phyloP scores from a whole-genome alignment of 2,329 filamentous ascomycete genomes.

The Dissoconium aciculare region DNA sequence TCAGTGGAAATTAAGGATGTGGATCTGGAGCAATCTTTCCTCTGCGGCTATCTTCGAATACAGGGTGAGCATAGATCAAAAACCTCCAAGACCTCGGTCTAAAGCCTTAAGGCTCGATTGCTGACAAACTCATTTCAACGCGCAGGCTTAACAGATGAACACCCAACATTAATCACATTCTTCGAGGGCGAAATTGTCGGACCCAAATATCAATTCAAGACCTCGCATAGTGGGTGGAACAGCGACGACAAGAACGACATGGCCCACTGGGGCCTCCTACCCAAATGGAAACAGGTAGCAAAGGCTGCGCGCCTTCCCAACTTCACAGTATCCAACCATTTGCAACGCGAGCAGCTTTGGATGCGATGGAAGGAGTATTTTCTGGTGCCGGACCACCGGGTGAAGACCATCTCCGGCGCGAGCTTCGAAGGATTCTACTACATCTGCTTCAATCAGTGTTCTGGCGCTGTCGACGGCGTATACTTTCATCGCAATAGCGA shows the following conservation, averaged over 20 bases:
- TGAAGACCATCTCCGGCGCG: slow-evolving; percentile 78
- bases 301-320: slow-evolving; percentile 45
- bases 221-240: slow-evolving; percentile 78
- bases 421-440: slow-evolving; percentile 99
- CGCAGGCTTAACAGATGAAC: slow-evolving; percentile 78
- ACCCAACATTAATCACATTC: slow-evolving; percentile 93
- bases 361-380: slow-evolving; percentile 99
- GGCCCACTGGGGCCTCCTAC: slow-evolving; percentile 84
- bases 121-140: slow-evolving; percentile 6
- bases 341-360: slow-evolving; percentile 76
- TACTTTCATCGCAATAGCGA: slow-evolving; percentile 98
- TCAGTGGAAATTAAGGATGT: slow-evolving; percentile 96
- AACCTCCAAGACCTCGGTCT: neutral
- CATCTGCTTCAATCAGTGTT: slow-evolving; percentile 91
- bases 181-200: slow-evolving; percentile 98
- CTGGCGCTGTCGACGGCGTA: slow-evolving; percentile 76
- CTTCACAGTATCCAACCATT: slow-evolving; percentile 51
- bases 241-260: slow-evolving; percentile 82
- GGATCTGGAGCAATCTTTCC: slow-evolving; percentile 80
- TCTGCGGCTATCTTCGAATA: slow-evolving; percentile 90
- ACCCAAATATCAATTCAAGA: slow-evolving; percentile 84
- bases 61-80: slow-evolving; percentile 52
- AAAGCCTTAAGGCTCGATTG: too few relatives aligned
- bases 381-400: slow-evolving; percentile 83
- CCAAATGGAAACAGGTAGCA: slow-evolving; percentile 64